A percentile compares a stretch with the other conserved stretches of the same genome.
These are phyloP conservation scores for Lachnellula suecica DNA, from an alignment of 2,329 filamentous ascomycete genomes.

Conservation along the genomic window DNA sequence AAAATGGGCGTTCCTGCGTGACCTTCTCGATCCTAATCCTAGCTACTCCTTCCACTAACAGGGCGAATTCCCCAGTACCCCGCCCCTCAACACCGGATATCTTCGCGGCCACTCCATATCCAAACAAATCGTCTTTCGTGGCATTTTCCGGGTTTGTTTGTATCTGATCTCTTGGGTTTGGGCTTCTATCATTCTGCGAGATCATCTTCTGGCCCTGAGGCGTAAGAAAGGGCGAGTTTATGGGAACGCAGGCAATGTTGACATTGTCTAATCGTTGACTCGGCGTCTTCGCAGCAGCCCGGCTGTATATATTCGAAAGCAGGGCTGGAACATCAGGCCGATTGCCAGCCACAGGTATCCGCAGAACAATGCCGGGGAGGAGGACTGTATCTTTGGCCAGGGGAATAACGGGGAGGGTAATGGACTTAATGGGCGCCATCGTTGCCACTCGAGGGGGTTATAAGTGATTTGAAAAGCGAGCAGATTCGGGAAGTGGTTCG, in stretches of 20 bases:
- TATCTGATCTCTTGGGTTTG: constrained; percentile 22
- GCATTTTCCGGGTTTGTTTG: constrained; percentile 58
- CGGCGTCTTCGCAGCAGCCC: constrained; percentile 66
- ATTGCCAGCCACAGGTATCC: constrained; percentile 75
- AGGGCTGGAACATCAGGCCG: constrained; percentile 87
- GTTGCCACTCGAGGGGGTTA: not conserved
- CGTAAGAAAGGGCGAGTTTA: constrained; percentile 73
- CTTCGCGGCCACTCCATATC: constrained; percentile 78
- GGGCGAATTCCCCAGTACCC: constrained; percentile 71
- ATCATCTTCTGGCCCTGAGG: constrained; percentile 75
- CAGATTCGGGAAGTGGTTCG: not conserved
- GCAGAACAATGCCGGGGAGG: constrained; percentile 80
- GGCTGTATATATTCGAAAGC: constrained; percentile 80
- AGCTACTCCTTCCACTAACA: constrained; percentile 83
- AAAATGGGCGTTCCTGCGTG: constrained; percentile 77
- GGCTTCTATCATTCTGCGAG: constrained; percentile 56
- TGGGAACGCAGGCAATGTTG: constrained; percentile 83
- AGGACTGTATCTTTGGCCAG: constrained; percentile 79
- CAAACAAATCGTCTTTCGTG: constrained; percentile 73
- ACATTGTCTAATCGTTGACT: constrained; percentile 64
- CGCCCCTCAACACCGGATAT: constrained; percentile 77
- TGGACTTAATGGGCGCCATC: constrained; percentile 24
- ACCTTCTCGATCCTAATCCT: constrained; percentile 75
- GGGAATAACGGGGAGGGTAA: constrained; percentile 71
- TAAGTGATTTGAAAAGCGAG: not conserved